phyloP scores from a whole-genome alignment of 257 asterid species.

The Rauvolfia tetraphylla region DNA sequence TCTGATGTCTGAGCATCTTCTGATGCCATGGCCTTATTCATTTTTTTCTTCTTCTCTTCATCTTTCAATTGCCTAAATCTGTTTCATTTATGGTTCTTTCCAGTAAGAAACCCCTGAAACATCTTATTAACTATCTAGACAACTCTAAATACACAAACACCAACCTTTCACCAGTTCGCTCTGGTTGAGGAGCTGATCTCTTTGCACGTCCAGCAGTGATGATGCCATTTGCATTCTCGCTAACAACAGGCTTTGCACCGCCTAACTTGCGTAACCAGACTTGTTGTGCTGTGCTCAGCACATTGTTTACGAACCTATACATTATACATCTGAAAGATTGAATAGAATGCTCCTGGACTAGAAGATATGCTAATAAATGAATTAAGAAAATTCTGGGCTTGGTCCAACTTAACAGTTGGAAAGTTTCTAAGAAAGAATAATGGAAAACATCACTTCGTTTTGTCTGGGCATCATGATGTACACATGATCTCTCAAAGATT shows the following conservation, averaged over 20 bases:
- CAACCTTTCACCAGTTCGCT: constrained; percentile 75
- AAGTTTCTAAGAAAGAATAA: background rate
- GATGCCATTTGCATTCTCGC: constrained; percentile 88
- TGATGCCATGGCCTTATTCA: constrained; percentile 44
- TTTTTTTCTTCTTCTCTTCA: constrained; percentile 56
- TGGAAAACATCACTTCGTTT: background rate
- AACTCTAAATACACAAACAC: constrained; percentile 9
- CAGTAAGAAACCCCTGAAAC: constrained; percentile 16
- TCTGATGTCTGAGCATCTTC: constrained; percentile 44
- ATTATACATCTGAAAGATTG: background rate
- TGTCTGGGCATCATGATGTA: background rate
- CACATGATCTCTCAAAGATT: background rate
- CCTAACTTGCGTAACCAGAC: constrained; percentile 96
- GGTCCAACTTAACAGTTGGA: background rate
- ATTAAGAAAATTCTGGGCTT: background rate
- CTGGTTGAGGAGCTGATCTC: constrained; percentile 59
- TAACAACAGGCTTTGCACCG: constrained; percentile 84
- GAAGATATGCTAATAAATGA: background rate
- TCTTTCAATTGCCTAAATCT: constrained; percentile 90
- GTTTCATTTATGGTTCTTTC: constrained; percentile 25
- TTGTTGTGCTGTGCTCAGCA: constrained; percentile 96
- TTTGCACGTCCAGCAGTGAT: constrained; percentile 97
- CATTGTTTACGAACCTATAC: constrained; percentile 85
- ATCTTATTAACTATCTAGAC: constrained; percentile 1
- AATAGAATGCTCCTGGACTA: background rate